Conservation (phyloP, 2,329 filamentous ascomycete species). For the Cladosporium sphaerospermum region DNA sequence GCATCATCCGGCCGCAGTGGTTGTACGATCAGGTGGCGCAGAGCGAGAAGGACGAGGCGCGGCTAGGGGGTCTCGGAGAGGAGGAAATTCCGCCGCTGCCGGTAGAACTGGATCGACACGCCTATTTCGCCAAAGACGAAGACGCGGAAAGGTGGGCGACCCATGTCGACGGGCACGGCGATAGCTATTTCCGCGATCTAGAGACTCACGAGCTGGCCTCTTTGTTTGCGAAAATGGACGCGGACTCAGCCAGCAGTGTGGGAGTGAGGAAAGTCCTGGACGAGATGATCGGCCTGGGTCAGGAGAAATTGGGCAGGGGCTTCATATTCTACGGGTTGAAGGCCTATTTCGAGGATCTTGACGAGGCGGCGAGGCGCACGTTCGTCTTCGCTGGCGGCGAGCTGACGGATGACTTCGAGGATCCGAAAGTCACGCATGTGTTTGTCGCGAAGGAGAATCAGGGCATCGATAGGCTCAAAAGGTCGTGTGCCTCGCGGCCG, state of each 20-base stretch:
- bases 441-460: slow-evolving; percentile 49
- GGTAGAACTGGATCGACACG: slow-evolving; percentile 62
- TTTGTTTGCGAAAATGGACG: slow-evolving; percentile 39
- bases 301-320: slow-evolving; percentile 34
- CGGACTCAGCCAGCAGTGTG: slow-evolving; percentile 50
- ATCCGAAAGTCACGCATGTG: slow-evolving; percentile 63
- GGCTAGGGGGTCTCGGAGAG: slow-evolving; percentile 38
- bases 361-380: slow-evolving; percentile 25
- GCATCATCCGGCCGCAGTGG: slow-evolving; percentile 77
- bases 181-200: slow-evolving; percentile 73
- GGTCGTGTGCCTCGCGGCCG: slow-evolving; percentile 18
- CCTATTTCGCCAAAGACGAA: slow-evolving; percentile 58
- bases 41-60: slow-evolving; percentile 37
- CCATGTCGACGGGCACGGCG: slow-evolving; percentile 70
- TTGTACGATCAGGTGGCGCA: slow-evolving; percentile 71
- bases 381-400: slow-evolving; percentile 62
- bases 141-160: slow-evolving; percentile 44
- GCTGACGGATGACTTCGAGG: slow-evolving; percentile 46
- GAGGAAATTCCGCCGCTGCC: slow-evolving; percentile 52
- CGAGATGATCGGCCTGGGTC: slow-evolving; percentile 34
- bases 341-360: slow-evolving; percentile 37
- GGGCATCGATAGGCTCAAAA: slow-evolving; percentile 28
- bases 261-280: slow-evolving; percentile 50
- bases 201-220: slow-evolving; percentile 55
- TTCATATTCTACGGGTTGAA: slow-evolving; percentile 47